A percentile compares a stretch with the other conserved stretches of the same genome.
Evolutionary conservation across 371 early-diverging fungal species (phyloP).

Genomic region (Circinella minor): DNA sequence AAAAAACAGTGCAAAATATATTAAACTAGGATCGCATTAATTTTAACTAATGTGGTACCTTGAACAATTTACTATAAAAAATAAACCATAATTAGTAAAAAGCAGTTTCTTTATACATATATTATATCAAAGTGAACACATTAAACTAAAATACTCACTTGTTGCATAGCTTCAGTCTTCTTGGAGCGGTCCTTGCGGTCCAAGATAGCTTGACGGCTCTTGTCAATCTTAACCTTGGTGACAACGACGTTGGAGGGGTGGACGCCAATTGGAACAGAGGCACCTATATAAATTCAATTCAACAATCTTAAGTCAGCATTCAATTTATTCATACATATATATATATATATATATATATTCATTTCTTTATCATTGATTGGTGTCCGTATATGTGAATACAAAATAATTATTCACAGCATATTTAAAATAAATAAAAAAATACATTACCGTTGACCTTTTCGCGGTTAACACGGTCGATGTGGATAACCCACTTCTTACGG

Average conservation of each 20-base stretch:
- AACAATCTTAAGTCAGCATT: neutral
- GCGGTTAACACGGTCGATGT: slow-evolving; percentile 93
- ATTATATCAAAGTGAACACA: too few species aligned
- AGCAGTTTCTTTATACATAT: too few species aligned
- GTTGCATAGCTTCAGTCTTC: slow-evolving; percentile 46
- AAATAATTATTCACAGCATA: too few species aligned
- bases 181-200: slow-evolving; percentile 71
- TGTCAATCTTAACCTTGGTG: slow-evolving; percentile 94
- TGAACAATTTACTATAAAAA: slow-evolving; percentile 10
- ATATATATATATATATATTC: neutral
- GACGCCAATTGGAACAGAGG: slow-evolving; percentile 90
- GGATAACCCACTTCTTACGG: slow-evolving; percentile 98
- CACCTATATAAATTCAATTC: slow-evolving; percentile 43
- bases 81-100: neutral
- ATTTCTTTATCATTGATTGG: neutral
- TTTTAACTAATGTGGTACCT: neutral
- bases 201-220: slow-evolving; percentile 90
- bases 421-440: too few species aligned
- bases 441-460: slow-evolving; percentile 90
- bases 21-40: neutral
- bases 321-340: too few species aligned
- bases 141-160: slow-evolving; percentile 23
- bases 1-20: slow-evolving; percentile 9
- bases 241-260: slow-evolving; percentile 98
- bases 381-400: too few species aligned